Evolutionary conservation across 1,139 yeast species (phyloP).

Genomic region (Debaryomyces udenii): DNA sequence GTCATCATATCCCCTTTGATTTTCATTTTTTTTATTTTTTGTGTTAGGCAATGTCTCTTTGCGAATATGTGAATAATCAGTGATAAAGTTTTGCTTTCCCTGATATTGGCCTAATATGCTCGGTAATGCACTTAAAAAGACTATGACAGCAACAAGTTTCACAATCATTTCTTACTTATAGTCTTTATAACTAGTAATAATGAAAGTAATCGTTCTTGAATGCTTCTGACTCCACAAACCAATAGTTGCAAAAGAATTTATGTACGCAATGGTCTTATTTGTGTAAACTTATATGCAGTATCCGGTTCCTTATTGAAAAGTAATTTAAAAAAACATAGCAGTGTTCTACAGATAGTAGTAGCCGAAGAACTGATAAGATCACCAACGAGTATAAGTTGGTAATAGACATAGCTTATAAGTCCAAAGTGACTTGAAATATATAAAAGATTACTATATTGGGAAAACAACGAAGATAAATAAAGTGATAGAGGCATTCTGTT

Average conservation of each 20-base stretch:
- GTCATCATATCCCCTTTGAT: slow-evolving; percentile 7
- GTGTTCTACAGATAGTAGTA: slow-evolving; percentile 3
- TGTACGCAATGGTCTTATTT: neutral
- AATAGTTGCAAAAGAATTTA: slow-evolving; percentile 6
- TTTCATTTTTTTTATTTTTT: slow-evolving; percentile 1
- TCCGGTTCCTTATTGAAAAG: slow-evolving; percentile 1
- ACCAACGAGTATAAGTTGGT: slow-evolving; percentile 3
- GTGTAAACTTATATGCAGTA: slow-evolving; percentile 4
- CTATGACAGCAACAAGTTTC: neutral
- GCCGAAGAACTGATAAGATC: neutral
- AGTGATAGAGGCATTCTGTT: slow-evolving; percentile 6
- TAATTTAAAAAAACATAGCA: slow-evolving; percentile 9
- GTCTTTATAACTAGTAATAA: neutral
- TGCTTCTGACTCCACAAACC: slow-evolving; percentile 5
- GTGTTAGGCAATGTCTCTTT: neutral
- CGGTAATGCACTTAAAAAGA: neutral
- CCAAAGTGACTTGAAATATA: slow-evolving; percentile 2
- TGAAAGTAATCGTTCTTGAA: neutral
- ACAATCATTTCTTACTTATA: neutral
- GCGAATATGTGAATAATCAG: slow-evolving; percentile 2
- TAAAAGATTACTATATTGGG: slow-evolving; percentile 1
- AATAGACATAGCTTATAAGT: slow-evolving; percentile 3
- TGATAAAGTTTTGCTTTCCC: neutral
- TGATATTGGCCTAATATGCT: slow-evolving; percentile 3
- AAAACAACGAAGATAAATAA: slow-evolving; percentile 2